Conservation (phyloP, 2,329 filamentous ascomycete species). For the Aureobasidium namibiae region DNA sequence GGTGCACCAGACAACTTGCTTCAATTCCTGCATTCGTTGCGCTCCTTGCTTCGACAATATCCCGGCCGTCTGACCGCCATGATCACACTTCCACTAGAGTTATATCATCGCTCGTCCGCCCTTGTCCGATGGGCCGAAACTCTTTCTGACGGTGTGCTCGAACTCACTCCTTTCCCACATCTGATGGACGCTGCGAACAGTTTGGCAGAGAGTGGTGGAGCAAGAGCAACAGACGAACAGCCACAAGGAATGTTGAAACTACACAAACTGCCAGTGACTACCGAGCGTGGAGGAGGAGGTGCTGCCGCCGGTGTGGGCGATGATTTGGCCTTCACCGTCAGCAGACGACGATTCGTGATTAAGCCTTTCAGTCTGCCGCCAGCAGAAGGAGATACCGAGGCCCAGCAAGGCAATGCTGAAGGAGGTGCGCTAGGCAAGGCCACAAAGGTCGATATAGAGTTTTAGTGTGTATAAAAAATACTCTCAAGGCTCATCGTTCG, state of each 20-base stretch:
- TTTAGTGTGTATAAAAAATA: slow-evolving; percentile 37
- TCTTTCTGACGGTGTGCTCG: slow-evolving; percentile 75
- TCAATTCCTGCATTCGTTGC: slow-evolving; percentile 71
- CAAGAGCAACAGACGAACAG: slow-evolving; percentile 59
- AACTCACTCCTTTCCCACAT: slow-evolving; percentile 68
- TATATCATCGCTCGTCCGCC: slow-evolving; percentile 68
- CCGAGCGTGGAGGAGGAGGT: slow-evolving; percentile 79
- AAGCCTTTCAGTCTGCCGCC: slow-evolving; percentile 86
- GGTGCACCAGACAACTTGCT: slow-evolving; percentile 66
- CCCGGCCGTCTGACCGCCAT: slow-evolving; percentile 60
- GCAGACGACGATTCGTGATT: slow-evolving; percentile 73
- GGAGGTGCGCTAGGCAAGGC: slow-evolving; percentile 29
- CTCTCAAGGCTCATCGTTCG: slow-evolving; percentile 7
- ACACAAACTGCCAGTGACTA: slow-evolving; percentile 73
- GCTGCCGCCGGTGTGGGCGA: slow-evolving; percentile 59
- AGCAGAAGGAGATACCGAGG: slow-evolving; percentile 63
- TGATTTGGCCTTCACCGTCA: slow-evolving; percentile 85
- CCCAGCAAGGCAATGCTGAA: slow-evolving; percentile 40
- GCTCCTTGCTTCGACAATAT: slow-evolving; percentile 64
- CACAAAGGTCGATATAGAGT: slow-evolving; percentile 65
- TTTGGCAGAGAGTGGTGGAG: slow-evolving; percentile 37
- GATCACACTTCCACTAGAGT: slow-evolving; percentile 67
- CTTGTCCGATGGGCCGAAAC: slow-evolving; percentile 80
- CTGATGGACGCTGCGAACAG: slow-evolving; percentile 43
- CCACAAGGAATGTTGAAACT: slow-evolving; percentile 80